Base-by-base conservation (phyloP, 225 moss, liverwort and hornwort species). In the Bryum argenteum region DNA sequence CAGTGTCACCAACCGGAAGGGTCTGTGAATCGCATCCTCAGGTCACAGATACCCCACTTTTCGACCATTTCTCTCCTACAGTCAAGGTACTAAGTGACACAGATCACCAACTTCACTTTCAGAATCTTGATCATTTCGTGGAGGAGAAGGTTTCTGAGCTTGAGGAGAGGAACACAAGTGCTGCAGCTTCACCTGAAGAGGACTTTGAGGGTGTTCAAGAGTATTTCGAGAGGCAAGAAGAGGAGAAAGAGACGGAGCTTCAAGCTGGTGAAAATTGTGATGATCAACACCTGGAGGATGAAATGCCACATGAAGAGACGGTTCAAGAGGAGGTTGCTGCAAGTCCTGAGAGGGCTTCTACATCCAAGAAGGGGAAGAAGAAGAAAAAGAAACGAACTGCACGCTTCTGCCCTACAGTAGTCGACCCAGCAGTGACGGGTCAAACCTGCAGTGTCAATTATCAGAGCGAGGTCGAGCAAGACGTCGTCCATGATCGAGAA, bases 381-480 rank as follows among this genome's bases (percentile, higher is more conserved):
- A 64, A 63, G 67, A 64, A 63, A 28, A 75, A 47, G 19, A 75
- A 54, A 39, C 70, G 48, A 55, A 54, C 21, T 19, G 54, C 83
- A 17, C 63, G 58, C 37, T 62, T 67, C 57, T 61, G 50, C 52
- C 55, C 66, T 4, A 74, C 54, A 24, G 62, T 43, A 39, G 20
- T 74, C 17, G 65, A 76, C 52, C 51, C 50, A 58, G 65, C 38
- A 57, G 58, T 70, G 65, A 59, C 76, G 5, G 61, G 57, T 44
- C 83, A 80, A 63, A 75, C 45, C 6, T 84, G 83, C 74, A 80
- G 62, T 69, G 58, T 84, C 33, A 84, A 84, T 63, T 84, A 80
- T 67, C 83, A 84, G 52, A 80, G 83, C 21, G 80, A 80, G 58
- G 80, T 80, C 6, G 83, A 84, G 67, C 73, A 77, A 61, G 83